Evolutionary conservation across 2,329 filamentous ascomycete species (phyloP), one percentile per base, ranked within the genome.

Genomic region (Cladosporium sp.): DNA sequence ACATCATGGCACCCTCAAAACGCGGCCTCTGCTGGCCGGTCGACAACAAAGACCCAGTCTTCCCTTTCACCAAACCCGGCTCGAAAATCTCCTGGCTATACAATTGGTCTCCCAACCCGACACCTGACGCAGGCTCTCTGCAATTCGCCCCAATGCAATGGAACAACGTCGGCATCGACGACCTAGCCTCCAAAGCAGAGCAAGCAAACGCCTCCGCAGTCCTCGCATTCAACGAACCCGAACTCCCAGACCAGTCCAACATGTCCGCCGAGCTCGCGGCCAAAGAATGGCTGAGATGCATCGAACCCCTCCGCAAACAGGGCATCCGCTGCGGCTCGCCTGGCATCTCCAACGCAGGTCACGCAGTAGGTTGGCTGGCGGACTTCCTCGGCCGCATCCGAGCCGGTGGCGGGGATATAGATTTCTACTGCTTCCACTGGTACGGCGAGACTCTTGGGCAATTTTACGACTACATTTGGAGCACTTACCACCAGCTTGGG

Each of bases 401-500:
- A 19, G 56, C 45, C 1, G 61, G 49, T 17, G 68, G 68, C 3
- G 51, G 59, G 2, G 68, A 71, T 54, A 59, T 69, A 4, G 68
- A 71, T 50, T 70, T 70, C 53, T 68, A 63, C 28, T 65, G 62
- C 45, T 45, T 70, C 4, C 68, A 70, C 55, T 71, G 67, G 68
- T 71, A 70, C 37, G 69, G 67, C 12, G 63, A 62, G 7, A 59
- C 49, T 37, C 47, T 70, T 8, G 69, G 68, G 1, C 45, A 57
- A 19, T 70, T 71, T 25, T 71, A 69, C 55, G 69, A 71, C 49
- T 71, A 71, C 48, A 66, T 71, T 48, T 71, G 69, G 69, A 58
- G 47, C 20, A 67, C 67, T 55, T 64, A 60, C 44, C 60, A 65
- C 44, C 65, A 66, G 58, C 56, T 68, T 10, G 66, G 63, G 15